Percentiles rank a stretch among this genome's conserved stretches.
Evolutionary conservation across 306 rosid species (phyloP).

Genomic region (Hippophae gyantsensis): DNA sequence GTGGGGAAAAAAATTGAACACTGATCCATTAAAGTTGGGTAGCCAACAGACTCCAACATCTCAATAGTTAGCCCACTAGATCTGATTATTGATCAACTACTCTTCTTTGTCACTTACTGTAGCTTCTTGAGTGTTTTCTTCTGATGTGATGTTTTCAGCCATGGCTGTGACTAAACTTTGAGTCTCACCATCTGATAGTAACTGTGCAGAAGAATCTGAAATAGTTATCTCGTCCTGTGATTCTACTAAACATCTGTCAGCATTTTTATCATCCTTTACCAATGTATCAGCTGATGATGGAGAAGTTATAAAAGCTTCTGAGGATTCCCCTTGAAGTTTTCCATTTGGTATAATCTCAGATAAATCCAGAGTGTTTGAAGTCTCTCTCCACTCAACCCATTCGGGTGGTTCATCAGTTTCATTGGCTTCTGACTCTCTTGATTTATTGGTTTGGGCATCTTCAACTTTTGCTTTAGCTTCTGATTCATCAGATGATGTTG

Average conservation of each 20-base stretch:
- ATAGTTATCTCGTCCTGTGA: constrained; percentile 20
- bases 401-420: constrained; percentile 84
- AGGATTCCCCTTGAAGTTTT: constrained; percentile 33
- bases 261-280: constrained; percentile 26
- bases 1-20: constrained; percentile 51
- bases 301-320: constrained; percentile 37
- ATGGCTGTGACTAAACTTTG: constrained; percentile 14
- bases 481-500: constrained; percentile 59
- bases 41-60: constrained; percentile 33
- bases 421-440: constrained; percentile 21
- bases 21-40: constrained; percentile 34
- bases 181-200: constrained; percentile 30
- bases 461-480: constrained; percentile 31
- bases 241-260: constrained; percentile 25
- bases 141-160: constrained; percentile 16
- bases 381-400: constrained; percentile 99
- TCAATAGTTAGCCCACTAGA: constrained; percentile 41
- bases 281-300: constrained; percentile 31
- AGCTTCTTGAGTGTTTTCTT: constrained; percentile 25
- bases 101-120: constrained; percentile 24
- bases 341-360: constrained; percentile 60
- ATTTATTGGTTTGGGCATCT: not conserved
- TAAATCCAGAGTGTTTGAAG: constrained; percentile 59
- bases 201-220: constrained; percentile 23
- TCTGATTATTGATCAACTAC: constrained; percentile 38